phyloP scores from a whole-genome alignment of 768 basidiomycete genomes.

The Saitozyma sp. region DNA sequence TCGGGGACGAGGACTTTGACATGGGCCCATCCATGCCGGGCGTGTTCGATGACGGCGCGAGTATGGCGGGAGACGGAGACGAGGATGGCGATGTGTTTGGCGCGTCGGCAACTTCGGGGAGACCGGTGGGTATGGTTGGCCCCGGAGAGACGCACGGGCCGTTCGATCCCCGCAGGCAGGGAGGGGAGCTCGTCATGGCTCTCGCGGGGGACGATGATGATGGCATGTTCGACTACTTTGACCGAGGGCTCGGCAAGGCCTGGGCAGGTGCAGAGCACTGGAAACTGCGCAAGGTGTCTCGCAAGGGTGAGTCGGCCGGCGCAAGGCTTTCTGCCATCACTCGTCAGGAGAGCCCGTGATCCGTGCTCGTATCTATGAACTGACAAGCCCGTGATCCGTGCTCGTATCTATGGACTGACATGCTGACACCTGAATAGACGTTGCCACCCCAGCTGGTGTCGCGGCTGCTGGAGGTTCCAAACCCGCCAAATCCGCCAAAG shows the following conservation, averaged over 20 bases:
- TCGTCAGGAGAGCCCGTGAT: too few species aligned
- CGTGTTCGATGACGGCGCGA: constrained; percentile 46
- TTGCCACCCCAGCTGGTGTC: constrained; percentile 14
- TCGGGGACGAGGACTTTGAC: constrained; percentile 48
- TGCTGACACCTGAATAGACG: neutral
- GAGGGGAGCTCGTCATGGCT: constrained; percentile 77
- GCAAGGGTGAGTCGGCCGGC: constrained; percentile 74
- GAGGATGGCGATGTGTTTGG: constrained; percentile 58
- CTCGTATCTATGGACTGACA: too few species aligned
- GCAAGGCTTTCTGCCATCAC: too few species aligned
- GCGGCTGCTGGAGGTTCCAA: constrained; percentile 56
- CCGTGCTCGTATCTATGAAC: too few species aligned
- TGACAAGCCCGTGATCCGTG: too few species aligned
- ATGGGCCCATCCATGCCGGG: constrained; percentile 17
- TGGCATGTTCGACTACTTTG: constrained; percentile 80
- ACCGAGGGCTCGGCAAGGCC: constrained; percentile 76
- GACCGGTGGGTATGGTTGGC: constrained; percentile 29
- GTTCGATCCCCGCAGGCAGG: constrained; percentile 76
- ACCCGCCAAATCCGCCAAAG: constrained; percentile 53
- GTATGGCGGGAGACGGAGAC: constrained; percentile 34
- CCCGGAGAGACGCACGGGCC: constrained; percentile 60
- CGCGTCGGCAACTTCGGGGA: constrained; percentile 49
- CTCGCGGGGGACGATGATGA: constrained; percentile 68
- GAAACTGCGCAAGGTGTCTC: constrained; percentile 82
- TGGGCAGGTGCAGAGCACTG: constrained; percentile 99